Evolutionary conservation across 2,329 filamentous ascomycete genomes (phyloP).

Genomic region (Aspergillus ruber): DNA sequence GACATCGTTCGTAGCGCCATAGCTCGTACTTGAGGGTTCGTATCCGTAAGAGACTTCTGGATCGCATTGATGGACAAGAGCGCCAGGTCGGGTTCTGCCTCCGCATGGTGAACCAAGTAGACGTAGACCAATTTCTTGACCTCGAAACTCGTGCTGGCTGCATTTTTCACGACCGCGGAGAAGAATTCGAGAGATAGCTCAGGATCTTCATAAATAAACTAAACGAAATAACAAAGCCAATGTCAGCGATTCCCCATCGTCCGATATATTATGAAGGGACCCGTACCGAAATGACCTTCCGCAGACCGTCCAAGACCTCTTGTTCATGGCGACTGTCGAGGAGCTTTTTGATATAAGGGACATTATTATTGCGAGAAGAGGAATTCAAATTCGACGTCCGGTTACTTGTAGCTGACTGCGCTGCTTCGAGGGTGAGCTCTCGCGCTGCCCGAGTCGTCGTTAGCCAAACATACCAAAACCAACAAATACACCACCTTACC

Average conservation of each 20-base stretch:
- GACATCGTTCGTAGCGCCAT: constrained; percentile 96
- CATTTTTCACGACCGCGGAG: constrained; percentile 97
- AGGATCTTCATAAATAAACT: constrained; percentile 87
- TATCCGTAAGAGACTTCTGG: constrained; percentile 91
- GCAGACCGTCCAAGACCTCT: constrained; percentile 85
- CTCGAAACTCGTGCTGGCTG: constrained; percentile 85
- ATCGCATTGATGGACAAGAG: constrained; percentile 97
- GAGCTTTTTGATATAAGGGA: constrained; percentile 86
- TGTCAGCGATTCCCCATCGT: not conserved
- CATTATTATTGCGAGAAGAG: constrained; percentile 61
- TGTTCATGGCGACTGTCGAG: constrained; percentile 89
- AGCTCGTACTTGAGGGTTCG: constrained; percentile 82
- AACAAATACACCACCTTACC: constrained; percentile 50
- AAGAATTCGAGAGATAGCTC: constrained; percentile 89
- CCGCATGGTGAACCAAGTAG: constrained; percentile 93
- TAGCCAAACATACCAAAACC: not conserved
- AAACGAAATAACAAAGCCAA: constrained; percentile 13
- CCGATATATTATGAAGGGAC: not conserved
- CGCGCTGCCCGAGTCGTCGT: constrained; percentile 55
- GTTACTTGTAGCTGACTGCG: constrained; percentile 68
- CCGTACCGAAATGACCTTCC: constrained; percentile 75
- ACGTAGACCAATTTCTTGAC: constrained; percentile 99
- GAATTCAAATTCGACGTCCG: constrained; percentile 48
- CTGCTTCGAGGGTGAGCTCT: constrained; percentile 95
- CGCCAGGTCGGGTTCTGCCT: constrained; percentile 90